Percentiles rank a stretch among this genome's conserved stretches.
phyloP scores from a whole-genome alignment of 2,329 filamentous ascomycete species.

The Neofusicoccum laricinum region DNA sequence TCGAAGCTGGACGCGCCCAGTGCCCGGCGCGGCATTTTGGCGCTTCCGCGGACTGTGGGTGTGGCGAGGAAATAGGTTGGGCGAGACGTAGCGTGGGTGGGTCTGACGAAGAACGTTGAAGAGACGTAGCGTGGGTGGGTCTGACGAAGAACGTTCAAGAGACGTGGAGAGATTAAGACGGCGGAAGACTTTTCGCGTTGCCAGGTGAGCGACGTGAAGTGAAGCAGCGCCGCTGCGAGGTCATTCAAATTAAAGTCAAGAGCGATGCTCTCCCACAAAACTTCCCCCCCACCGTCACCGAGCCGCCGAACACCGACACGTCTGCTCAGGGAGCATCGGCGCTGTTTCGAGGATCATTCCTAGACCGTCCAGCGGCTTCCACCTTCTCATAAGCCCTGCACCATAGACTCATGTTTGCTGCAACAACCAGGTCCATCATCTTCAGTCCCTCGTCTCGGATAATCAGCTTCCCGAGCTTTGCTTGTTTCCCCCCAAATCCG shows the following conservation, averaged over 20 bases:
- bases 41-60: not conserved
- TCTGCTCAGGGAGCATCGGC: not conserved
- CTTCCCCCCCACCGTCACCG: not conserved
- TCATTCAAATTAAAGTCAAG: not conserved
- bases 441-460: conserved; percentile 86
- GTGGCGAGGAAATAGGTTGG: not conserved
- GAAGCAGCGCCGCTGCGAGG: not conserved
- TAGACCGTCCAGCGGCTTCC: conserved; percentile 17
- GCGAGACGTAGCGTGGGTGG: not conserved
- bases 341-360: not conserved
- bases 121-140: not conserved
- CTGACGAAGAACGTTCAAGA: not conserved
- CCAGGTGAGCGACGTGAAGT: not conserved
- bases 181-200: not conserved
- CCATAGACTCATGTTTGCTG: conserved; percentile 89
- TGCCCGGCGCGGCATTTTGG: not conserved
- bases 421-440: conserved; percentile 91
- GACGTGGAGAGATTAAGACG: no score
- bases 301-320: not conserved
- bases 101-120: not conserved
- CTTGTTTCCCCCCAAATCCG: conserved; percentile 78
- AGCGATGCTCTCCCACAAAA: not conserved
- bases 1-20: not conserved
- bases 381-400: conserved; percentile 77
- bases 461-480: conserved; percentile 91